A percentile compares a stretch with the other conserved stretches of the same genome.
These are phyloP conservation scores for Eucalyptus cloeziana DNA, from an alignment of 345 rosid genomes.

Conservation along the genomic window DNA sequence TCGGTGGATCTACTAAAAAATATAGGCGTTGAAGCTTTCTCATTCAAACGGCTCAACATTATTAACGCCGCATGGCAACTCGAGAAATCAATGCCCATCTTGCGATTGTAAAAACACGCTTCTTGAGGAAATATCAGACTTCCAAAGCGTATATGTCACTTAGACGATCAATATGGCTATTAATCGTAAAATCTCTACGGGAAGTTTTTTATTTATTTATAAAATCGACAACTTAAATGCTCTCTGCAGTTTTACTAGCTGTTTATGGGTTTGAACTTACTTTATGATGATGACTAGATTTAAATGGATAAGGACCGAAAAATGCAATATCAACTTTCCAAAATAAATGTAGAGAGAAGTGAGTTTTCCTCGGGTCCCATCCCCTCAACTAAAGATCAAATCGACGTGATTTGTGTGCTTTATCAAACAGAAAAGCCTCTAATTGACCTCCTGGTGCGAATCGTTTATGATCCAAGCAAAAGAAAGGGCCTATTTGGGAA, in stretches of 20 bases:
- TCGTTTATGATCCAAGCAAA: neutral
- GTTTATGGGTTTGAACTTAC: neutral
- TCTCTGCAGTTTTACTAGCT: neutral
- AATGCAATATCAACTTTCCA: neutral
- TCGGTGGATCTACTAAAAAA: neutral
- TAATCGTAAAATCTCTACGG: neutral
- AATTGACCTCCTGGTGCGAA: neutral
- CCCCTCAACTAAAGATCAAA: neutral
- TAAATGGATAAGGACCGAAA: neutral
- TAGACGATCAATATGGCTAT: neutral
- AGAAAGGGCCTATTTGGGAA: neutral
- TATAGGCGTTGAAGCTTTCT: neutral
- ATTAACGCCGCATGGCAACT: neutral
- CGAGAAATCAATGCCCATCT: neutral
- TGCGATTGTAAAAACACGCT: neutral
- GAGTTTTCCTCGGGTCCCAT: neutral
- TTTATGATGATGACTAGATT: neutral
- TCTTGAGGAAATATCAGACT: neutral
- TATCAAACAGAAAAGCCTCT: neutral
- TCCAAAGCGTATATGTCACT: rapidly evolving
- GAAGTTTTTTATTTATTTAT: no score
- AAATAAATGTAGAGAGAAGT: neutral
- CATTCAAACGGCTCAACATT: neutral
- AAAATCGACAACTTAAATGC: neutral
- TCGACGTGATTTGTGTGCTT: neutral